These are phyloP conservation scores for Fomitopsis palustris DNA, from an alignment of 1,284 basidiomycete genomes.

Conservation along the genomic window DNA sequence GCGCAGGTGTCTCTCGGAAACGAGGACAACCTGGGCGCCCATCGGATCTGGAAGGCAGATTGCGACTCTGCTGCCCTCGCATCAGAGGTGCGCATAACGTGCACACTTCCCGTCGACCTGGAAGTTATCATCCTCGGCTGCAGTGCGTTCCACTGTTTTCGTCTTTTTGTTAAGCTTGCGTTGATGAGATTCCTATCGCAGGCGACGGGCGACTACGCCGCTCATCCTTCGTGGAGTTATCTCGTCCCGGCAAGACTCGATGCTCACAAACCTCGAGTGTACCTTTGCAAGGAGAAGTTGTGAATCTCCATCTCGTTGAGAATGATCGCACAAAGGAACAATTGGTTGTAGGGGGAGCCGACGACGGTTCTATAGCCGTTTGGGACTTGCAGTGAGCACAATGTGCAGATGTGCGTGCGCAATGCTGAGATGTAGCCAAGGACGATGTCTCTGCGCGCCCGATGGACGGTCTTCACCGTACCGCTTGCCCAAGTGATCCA, in stretches of 20 bases:
- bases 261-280: conserved; percentile 38
- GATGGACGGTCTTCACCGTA: conserved; percentile 67
- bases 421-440: conserved; percentile 30
- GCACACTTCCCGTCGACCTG: conserved; percentile 54
- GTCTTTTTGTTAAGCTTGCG: not conserved
- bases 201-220: conserved; percentile 55
- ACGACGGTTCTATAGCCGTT: conserved; percentile 71
- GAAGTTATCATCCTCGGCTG: conserved; percentile 57
- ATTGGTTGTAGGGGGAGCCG: conserved; percentile 65
- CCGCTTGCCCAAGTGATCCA: conserved; percentile 59
- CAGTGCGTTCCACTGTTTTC: conserved; percentile 37
- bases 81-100: conserved; percentile 32
- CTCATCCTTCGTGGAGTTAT: conserved; percentile 37
- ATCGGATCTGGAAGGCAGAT: conserved; percentile 26
- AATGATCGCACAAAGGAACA: conserved; percentile 54
- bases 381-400: conserved; percentile 60
- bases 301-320: conserved; percentile 48
- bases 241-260: conserved; percentile 20
- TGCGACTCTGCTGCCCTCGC: conserved; percentile 5
- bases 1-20: not conserved
- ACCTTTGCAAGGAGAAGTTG: conserved; percentile 45
- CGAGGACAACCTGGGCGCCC: not conserved
- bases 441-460: conserved; percentile 58
- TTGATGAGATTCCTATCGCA: conserved; percentile 21
- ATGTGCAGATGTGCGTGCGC: not conserved